Percentiles rank a stretch among this genome's conserved stretches.
Evolutionary conservation across 176 grass and related monocot genomes (phyloP).

Genomic region (Carex parvula): DNA sequence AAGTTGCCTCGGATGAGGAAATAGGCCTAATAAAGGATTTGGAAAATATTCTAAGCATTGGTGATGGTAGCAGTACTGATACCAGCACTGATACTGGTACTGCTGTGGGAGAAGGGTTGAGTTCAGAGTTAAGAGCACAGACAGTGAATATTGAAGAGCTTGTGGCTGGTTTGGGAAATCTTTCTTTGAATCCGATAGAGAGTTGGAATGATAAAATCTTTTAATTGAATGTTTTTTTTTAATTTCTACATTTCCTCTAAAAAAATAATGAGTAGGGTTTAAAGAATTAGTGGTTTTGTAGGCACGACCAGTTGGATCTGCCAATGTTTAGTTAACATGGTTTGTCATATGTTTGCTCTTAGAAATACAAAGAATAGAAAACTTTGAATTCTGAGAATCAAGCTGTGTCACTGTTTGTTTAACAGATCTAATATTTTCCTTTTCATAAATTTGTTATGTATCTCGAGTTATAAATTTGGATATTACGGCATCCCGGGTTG

Average conservation of each 20-base stretch:
- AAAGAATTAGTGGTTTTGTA: neutral
- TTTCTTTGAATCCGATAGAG: constrained; percentile 45
- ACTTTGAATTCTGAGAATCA: constrained; percentile 8
- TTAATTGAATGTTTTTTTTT: neutral
- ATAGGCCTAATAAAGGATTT: constrained; percentile 62
- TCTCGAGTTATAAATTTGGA: no score
- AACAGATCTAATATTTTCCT: neutral
- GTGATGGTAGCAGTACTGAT: neutral
- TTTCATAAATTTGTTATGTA: neutral
- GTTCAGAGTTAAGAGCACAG: neutral
- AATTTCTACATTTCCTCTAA: neutral
- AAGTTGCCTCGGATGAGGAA: constrained; percentile 35
- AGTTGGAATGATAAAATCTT: constrained; percentile 20
- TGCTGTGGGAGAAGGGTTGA: neutral
- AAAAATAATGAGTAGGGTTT: neutral
- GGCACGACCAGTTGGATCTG: neutral
- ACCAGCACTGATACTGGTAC: neutral
- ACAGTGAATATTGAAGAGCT: constrained; percentile 53
- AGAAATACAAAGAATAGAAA: neutral
- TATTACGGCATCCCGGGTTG: no score
- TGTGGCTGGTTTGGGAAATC: constrained; percentile 41
- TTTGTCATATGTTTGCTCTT: neutral
- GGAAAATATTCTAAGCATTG: constrained; percentile 41
- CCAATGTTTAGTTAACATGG: neutral
- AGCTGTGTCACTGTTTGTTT: neutral